Base-by-base conservation (phyloP, 495 filamentous ascomycete genomes). In the Parmelia sp. region DNA sequence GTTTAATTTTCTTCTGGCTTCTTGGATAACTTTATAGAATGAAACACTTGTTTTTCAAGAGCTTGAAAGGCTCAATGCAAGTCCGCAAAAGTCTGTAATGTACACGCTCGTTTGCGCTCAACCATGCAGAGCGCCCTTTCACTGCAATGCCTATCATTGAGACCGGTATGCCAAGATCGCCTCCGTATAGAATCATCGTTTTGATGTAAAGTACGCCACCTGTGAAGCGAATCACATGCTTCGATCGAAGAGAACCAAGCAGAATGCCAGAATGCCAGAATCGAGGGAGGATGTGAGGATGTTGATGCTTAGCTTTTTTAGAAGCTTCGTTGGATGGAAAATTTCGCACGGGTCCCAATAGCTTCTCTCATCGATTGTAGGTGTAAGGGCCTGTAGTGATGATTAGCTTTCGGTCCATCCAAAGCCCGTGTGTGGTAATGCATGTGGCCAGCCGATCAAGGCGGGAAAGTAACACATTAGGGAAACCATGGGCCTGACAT, bases 301-400 rank as follows among this genome's bases (percentile, higher is more conserved):
- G 47, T 35, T 10, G 5, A 37, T 10, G 0, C 21, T 19, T 21
- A 56, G 37, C 33, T 21, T 55, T 29, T 53, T 31, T n/a, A 11
- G 49, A 44, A 57, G 17, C 12, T 4, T 27, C 4, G 21, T 21
- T 17, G 0, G 15, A 0, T 15, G 29, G 8, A 7, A 40, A n/a
- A n/a, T n/a, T n/a, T n/a, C n/a, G n/a, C n/a, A n/a, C n/a, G n/a
- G n/a, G n/a, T n/a, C n/a, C n/a, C n/a, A n/a, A 29, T 5, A 37
- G n/a, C 0, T n/a, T 21, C 14, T 10, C 27, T 59, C 31, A 64
- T 47, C 55, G 62, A 44, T 57, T 57, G 55, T 58, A 64, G 21
- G 55, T 40, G 56, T 64, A 64, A 21, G 40, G 6, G 3, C 40
- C 62, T 64, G 40, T 23, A 27, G 40, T 31, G 33, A 21, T 25